A percentile compares a stretch with the other conserved stretches of the same genome.
These are phyloP conservation scores for Evernia prunastri DNA, from an alignment of 495 filamentous ascomycete genomes.

Conservation along the genomic window DNA sequence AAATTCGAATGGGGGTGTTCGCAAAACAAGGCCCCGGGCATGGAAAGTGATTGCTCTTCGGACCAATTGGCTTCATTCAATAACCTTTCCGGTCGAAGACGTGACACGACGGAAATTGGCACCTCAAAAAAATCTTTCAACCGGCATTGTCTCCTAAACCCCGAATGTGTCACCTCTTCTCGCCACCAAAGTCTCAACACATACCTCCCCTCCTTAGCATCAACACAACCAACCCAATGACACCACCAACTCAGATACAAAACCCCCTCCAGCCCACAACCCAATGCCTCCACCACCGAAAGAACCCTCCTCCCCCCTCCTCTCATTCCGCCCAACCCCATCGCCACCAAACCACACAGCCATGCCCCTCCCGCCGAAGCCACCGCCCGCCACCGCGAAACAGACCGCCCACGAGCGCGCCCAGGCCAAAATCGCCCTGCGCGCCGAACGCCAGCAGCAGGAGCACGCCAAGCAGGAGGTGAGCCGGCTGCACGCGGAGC, in stretches of 20 bases:
- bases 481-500: background rate
- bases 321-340: background rate
- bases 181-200: background rate
- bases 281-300: background rate
- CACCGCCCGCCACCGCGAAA: background rate
- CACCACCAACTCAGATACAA: no score
- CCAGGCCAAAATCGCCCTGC: no score
- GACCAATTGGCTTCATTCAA: background rate
- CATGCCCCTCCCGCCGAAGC: background rate
- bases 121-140: background rate
- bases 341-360: background rate
- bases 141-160: background rate
- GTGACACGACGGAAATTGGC: background rate
- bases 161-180: background rate
- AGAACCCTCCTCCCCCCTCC: background rate
- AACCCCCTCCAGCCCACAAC: background rate
- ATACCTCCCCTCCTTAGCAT: background rate
- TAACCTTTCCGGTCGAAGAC: no score
- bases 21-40: background rate
- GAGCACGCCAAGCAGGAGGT: background rate
- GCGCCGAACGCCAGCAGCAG: background rate
- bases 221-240: background rate
- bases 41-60: background rate
- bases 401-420: no score
- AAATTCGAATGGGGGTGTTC: background rate